Conservation (phyloP, 73 alveolate genomes). For the Paramecium octaurelia region DNA sequence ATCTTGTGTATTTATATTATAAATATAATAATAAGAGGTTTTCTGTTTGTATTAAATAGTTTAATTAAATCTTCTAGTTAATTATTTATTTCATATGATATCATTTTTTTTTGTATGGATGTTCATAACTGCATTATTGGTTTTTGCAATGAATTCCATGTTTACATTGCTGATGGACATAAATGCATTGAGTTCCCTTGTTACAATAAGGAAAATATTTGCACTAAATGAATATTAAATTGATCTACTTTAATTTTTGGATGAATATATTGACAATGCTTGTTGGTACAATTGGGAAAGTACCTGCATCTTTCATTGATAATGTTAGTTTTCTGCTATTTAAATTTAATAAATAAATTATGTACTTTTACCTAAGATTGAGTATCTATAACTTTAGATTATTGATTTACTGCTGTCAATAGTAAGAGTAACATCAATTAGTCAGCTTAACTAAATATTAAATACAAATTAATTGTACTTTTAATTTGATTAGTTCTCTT, state of each 20-base stretch:
- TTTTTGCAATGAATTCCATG: not conserved
- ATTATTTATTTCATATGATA: not conserved
- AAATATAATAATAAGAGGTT: not conserved
- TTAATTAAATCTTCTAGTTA: not conserved
- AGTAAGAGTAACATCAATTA: not conserved
- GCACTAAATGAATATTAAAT: not conserved
- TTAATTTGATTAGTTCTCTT: not conserved
- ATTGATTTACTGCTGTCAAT: not conserved
- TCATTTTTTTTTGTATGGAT: not conserved
- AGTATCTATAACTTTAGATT: not conserved
- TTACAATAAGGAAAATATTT: not conserved
- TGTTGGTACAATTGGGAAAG: constrained; percentile 9
- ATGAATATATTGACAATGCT: not conserved
- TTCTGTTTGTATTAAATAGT: not conserved
- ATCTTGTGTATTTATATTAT: not conserved
- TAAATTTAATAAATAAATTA: not conserved
- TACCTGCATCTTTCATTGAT: constrained; percentile 19
- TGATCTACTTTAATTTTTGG: not conserved
- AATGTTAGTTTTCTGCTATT: not conserved
- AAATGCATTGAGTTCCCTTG: not conserved
- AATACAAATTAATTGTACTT: not conserved
- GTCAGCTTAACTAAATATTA: not conserved
- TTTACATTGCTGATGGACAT: not conserved
- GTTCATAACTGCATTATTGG: not conserved
- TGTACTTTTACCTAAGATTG: not conserved